Evolutionary conservation across 2,329 filamentous ascomycete species (phyloP).

Genomic region (Bipolaris cookei): DNA sequence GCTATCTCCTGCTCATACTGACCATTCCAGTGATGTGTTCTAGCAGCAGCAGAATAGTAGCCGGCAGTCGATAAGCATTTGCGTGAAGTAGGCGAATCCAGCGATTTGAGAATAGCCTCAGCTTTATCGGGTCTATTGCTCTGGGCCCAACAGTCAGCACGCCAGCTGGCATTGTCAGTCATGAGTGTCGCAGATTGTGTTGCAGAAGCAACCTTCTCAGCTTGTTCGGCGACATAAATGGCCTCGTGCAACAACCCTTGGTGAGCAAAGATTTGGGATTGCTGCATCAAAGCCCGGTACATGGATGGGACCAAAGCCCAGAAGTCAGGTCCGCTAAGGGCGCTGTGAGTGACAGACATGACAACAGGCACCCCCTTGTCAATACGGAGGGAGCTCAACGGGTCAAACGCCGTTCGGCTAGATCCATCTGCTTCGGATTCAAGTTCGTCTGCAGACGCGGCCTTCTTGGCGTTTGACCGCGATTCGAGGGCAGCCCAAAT

Average conservation of each 20-base stretch:
- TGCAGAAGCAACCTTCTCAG: conserved; percentile 75
- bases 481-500: conserved; percentile 61
- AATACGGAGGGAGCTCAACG: conserved; percentile 38
- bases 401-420: conserved; percentile 29
- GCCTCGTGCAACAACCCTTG: conserved; percentile 89
- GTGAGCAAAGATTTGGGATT: conserved; percentile 80
- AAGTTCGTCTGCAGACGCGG: conserved; percentile 12
- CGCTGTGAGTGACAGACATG: conserved; percentile 54
- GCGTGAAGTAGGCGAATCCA: conserved; percentile 50
- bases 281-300: conserved; percentile 72
- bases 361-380: conserved; percentile 41
- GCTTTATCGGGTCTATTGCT: conserved; percentile 59
- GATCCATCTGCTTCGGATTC: conserved; percentile 29
- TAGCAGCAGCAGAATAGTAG: conserved; percentile 57
- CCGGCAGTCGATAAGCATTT: conserved; percentile 60
- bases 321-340: conserved; percentile 68
- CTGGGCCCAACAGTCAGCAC: conserved; percentile 57
- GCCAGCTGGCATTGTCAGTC: conserved; percentile 54
- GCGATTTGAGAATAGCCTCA: conserved; percentile 60
- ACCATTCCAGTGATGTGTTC: conserved; percentile 56
- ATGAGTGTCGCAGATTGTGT: conserved; percentile 65
- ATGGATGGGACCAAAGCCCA: conserved; percentile 81
- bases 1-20: conserved; percentile 57
- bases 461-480: conserved; percentile 34
- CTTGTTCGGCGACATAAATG: conserved; percentile 84